Evolutionary conservation across 371 early-diverging fungal species (phyloP), one percentile per base, ranked within the genome.

Genomic region (Cokeromyces recurvatus): DNA sequence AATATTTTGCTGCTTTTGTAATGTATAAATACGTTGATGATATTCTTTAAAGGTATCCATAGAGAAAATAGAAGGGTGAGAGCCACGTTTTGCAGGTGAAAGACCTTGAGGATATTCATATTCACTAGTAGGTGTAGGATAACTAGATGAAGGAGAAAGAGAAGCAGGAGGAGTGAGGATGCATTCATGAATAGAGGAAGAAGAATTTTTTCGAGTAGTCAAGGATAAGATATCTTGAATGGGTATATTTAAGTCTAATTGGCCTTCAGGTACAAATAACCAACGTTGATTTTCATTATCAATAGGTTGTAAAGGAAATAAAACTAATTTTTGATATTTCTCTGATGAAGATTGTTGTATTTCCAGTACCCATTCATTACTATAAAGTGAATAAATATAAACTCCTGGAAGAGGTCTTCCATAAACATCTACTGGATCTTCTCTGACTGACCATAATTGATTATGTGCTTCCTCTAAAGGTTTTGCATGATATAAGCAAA

Each of bases 351-450:
- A 38, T 25, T 62, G 15, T 4, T 6, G 63, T n/a, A 64, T 51
- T 46, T 74, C 74, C 14, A 74, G 47, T 5, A 74, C 74, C 74
- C 74, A 74, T 27, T 68, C 71, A 29, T 64, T 55, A 40, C 63
- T 65, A 31, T 48, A 51, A 20, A 59, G 20, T 4, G 71, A 74
- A 27, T 64, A 66, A 32, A 74, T 63, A 29, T 62, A 57, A 12
- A 43, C 48, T 3, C 71, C 74, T 9, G 61, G 51, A 17, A 59
- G 42, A 27, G 41, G 41, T 41, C 58, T 44, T 22, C 66, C 70
- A 24, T 59, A 56, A 22, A 49, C 53, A 38, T 63, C 59, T 9
- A 42, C 50, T 17, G 36, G 57, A 51, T 58, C 57, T 23, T 55
- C 38, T 19, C 62, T 48, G 8, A 64, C 53, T 17, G 57, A 52